These are phyloP conservation scores for Kodamaea restingae DNA, from an alignment of 805 yeast genomes.

Conservation along the genomic window DNA sequence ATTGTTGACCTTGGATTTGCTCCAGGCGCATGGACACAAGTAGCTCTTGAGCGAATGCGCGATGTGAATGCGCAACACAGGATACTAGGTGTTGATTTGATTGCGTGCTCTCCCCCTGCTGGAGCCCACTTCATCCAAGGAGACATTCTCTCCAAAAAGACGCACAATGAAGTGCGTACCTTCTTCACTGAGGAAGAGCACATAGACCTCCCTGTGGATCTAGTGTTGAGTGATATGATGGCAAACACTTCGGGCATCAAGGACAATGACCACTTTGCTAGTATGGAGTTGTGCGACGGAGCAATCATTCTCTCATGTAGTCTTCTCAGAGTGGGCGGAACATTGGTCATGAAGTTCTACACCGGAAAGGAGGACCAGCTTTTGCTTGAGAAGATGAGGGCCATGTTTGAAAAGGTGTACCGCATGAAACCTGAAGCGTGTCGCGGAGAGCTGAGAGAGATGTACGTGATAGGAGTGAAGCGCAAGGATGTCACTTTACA, in stretches of 20 bases:
- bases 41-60: conserved; percentile 18
- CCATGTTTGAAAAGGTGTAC: conserved; percentile 58
- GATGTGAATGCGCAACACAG: conserved; percentile 9
- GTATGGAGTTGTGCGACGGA: conserved; percentile 91
- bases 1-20: conserved; percentile 70
- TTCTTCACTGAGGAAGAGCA: no score
- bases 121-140: conserved; percentile 39
- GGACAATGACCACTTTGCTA: conserved; percentile 74
- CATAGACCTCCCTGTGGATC: conserved; percentile 19
- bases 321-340: conserved; percentile 66
- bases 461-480: conserved; percentile 69
- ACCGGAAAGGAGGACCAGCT: conserved; percentile 74
- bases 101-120: conserved; percentile 32
- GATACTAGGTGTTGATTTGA: conserved; percentile 30
- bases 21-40: conserved; percentile 32
- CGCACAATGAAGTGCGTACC: conserved; percentile 58
- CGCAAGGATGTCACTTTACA: conserved; percentile 25
- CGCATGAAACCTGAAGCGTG: conserved; percentile 81
- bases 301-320: conserved; percentile 74
- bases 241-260: conserved; percentile 84
- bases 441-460: conserved; percentile 74
- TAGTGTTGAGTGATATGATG: conserved; percentile 80
- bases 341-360: conserved; percentile 76
- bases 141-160: conserved; percentile 36
- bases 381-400: conserved; percentile 55